These are phyloP conservation scores for Aristolochia contorta DNA, from an alignment of 164 flowering plant genomes.

Conservation along the genomic window DNA sequence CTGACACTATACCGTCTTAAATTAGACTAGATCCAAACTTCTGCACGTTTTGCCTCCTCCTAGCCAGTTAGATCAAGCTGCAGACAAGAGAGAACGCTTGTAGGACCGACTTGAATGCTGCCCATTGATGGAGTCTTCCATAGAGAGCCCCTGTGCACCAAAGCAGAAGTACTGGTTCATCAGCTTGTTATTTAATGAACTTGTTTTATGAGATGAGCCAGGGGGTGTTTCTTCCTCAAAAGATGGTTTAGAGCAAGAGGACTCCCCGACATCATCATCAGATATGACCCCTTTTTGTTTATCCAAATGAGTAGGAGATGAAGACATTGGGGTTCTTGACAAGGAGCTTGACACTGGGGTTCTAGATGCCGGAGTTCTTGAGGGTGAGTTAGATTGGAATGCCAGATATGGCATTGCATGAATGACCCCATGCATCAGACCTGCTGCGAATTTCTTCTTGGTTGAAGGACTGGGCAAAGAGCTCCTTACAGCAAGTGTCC, in stretches of 20 bases:
- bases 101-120: slow-evolving; percentile 9
- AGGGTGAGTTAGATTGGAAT: slow-evolving; percentile 21
- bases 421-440: slow-evolving; percentile 56
- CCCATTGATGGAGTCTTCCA: slow-evolving; percentile 25
- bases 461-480: slow-evolving; percentile 62
- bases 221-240: slow-evolving; percentile 1
- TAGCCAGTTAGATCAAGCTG: slow-evolving; percentile 12
- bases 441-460: slow-evolving; percentile 73
- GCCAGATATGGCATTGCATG: slow-evolving; percentile 44
- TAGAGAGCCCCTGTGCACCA: slow-evolving; percentile 56
- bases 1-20: too few relatives aligned
- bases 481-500: slow-evolving; percentile 60
- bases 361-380: not conserved
- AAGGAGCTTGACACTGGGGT: slow-evolving; percentile 13
- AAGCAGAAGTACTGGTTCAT: slow-evolving; percentile 75
- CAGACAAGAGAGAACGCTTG: slow-evolving; percentile 18
- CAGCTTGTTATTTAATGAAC: slow-evolving; percentile 33
- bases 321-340: slow-evolving; percentile 35
- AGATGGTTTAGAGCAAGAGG: slow-evolving; percentile 15
- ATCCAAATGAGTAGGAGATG: slow-evolving; percentile 25
- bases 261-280: slow-evolving; percentile 18
- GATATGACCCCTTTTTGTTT: slow-evolving; percentile 16
- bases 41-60: not conserved
- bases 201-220: slow-evolving; percentile 14
- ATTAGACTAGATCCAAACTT: too few relatives aligned